Conservation (phyloP, 441 rosid genomes). For the Pelargonium fulgidum region DNA sequence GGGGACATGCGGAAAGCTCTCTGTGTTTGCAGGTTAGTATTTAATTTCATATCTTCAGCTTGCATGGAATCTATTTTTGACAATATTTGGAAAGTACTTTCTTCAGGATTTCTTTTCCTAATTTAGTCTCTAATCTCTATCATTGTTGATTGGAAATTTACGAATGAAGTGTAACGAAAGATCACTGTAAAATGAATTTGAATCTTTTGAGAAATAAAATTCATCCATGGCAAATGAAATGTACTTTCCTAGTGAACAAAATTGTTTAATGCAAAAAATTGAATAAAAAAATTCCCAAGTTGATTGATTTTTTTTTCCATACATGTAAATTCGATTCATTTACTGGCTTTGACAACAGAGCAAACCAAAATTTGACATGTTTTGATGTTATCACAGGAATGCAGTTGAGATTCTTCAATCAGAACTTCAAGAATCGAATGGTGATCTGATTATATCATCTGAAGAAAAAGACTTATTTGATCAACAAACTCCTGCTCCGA, state of each 20-base stretch:
- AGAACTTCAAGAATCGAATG: constrained; percentile 44
- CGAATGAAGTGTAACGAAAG: no score
- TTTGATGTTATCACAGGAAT: constrained; percentile 42
- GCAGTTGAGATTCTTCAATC: constrained; percentile 72
- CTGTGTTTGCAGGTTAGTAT: constrained; percentile 67
- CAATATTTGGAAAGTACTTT: background rate
- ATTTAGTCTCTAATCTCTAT: background rate
- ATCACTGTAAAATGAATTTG: background rate
- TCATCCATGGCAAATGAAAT: background rate
- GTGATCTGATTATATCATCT: constrained; percentile 6
- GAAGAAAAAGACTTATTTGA: background rate
- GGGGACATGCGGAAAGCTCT: constrained; percentile 98
- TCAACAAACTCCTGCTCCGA: background rate
- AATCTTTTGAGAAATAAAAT: background rate
- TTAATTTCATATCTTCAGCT: background rate
- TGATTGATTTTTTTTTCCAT: background rate
- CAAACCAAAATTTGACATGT: background rate
- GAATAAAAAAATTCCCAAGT: background rate
- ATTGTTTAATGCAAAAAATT: background rate
- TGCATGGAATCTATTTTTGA: background rate
- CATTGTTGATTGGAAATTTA: no score
- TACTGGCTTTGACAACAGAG: constrained; percentile 1
- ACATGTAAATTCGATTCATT: background rate
- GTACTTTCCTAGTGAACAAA: background rate
- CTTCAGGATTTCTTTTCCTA: background rate